Evolutionary conservation across 2,329 filamentous ascomycete species (phyloP).

Genomic region (Aspergillaceae sp.): DNA sequence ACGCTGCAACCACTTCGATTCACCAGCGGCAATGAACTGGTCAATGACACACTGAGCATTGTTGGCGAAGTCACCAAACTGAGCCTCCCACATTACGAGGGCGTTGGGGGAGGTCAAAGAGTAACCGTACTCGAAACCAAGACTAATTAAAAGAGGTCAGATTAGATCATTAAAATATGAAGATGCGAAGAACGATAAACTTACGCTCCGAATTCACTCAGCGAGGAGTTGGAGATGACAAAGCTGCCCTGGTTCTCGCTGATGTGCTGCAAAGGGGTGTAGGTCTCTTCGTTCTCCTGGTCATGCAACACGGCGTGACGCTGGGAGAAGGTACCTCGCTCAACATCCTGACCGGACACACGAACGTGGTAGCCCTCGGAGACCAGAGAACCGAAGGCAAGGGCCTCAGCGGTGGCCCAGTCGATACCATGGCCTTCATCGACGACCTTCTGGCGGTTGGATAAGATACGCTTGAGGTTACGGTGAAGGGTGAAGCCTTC

Average conservation of each 20-base stretch:
- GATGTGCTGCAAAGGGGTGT: conserved; percentile 84
- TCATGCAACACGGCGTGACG: conserved; percentile 96
- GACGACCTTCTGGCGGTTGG: conserved; percentile 83
- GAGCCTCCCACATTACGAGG: conserved; percentile 98
- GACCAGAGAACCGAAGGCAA: conserved; percentile 87
- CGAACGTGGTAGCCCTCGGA: conserved; percentile 93
- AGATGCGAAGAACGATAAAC: conserved; percentile 12
- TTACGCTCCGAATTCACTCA: conserved; percentile 60
- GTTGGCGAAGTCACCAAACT: conserved; percentile 99
- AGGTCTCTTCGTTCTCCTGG: conserved; percentile 86
- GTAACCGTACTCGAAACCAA: conserved; percentile 98
- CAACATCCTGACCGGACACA: conserved; percentile 96
- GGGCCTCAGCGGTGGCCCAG: conserved; percentile 92
- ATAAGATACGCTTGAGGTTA: conserved; percentile 93
- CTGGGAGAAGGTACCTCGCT: conserved; percentile 98
- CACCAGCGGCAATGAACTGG: conserved; percentile 95
- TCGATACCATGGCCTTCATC: conserved; percentile 90
- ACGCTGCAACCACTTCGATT: conserved; percentile 97
- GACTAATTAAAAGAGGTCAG: conserved; percentile 53
- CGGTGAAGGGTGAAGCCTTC: conserved; percentile 84
- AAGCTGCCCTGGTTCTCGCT: conserved; percentile 90
- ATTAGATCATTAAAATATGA: neutral
- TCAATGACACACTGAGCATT: conserved; percentile 98
- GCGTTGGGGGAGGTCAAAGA: conserved; percentile 94
- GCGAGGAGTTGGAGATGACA: conserved; percentile 92